Conservation (phyloP, 306 rosid genomes). For the Ormosia emarginata region DNA sequence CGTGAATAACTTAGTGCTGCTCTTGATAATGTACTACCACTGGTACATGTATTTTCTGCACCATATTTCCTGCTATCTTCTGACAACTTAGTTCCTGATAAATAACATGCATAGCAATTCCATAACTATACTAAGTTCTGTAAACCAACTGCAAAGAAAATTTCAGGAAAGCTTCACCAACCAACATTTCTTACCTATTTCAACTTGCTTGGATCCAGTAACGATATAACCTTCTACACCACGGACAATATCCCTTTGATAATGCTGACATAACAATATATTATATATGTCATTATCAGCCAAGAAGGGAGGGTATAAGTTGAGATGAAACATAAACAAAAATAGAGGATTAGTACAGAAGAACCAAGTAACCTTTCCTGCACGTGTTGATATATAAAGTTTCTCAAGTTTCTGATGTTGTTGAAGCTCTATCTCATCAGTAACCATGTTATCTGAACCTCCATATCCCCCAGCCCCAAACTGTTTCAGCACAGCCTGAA, state of each 20-base stretch:
- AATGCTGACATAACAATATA: conserved; percentile 58
- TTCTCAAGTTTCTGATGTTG: conserved; percentile 95
- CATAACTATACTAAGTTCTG: not conserved
- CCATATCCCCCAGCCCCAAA: conserved; percentile 98
- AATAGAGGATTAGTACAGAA: conserved; percentile 8
- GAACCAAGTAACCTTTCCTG: conserved; percentile 74
- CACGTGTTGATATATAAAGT: conserved; percentile 96
- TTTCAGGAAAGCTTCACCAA: conserved; percentile 3
- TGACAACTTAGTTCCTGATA: conserved; percentile 86
- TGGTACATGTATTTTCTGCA: conserved; percentile 90
- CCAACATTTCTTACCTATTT: conserved; percentile 61
- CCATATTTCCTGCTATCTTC: conserved; percentile 98
- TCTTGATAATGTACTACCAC: conserved; percentile 78
- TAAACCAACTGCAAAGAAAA: conserved; percentile 1
- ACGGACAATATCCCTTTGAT: conserved; percentile 97
- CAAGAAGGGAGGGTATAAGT: not conserved
- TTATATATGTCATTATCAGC: conserved; percentile 10
- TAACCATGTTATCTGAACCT: conserved; percentile 78
- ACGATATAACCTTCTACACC: conserved; percentile 95
- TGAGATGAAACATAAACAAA: conserved; percentile 18
- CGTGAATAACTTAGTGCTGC: conserved; percentile 77
- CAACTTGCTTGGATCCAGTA: conserved; percentile 95
- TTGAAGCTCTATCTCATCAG: conserved; percentile 79
- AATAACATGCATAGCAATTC: conserved; percentile 31
- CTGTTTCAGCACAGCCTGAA: conserved; percentile 94